phyloP scores from a whole-genome alignment of 495 filamentous ascomycete genomes.

The Daldinia concentrica region DNA sequence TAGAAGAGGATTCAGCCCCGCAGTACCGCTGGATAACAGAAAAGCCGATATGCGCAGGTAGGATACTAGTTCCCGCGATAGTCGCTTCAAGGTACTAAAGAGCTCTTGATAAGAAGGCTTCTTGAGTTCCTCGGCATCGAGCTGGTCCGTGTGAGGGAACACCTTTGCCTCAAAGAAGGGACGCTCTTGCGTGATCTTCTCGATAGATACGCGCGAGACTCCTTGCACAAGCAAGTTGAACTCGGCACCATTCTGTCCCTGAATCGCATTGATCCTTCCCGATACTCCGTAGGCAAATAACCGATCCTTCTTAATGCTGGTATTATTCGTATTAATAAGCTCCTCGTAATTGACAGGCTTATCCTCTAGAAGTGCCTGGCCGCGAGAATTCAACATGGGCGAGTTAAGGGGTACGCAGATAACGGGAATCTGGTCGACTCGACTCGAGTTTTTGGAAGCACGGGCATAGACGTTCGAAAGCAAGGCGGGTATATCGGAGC shows the following conservation, averaged over 20 bases:
- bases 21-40: conserved; percentile 66
- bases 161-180: conserved; percentile 88
- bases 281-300: conserved; percentile 80
- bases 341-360: conserved; percentile 59
- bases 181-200: conserved; percentile 76
- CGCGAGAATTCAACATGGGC: conserved; percentile 70
- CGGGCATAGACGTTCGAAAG: conserved; percentile 78
- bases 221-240: conserved; percentile 88
- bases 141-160: conserved; percentile 49
- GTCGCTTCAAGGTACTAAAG: conserved; percentile 81
- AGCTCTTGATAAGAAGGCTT: conserved; percentile 59
- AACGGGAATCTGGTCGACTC: conserved; percentile 72
- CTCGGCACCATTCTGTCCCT: conserved; percentile 80
- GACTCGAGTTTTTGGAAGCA: conserved; percentile 68
- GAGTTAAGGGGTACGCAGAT: conserved; percentile 84
- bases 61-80: conserved; percentile 83
- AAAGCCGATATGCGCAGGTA: conserved; percentile 81
- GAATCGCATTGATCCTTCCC: conserved; percentile 84
- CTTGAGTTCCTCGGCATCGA: conserved; percentile 27
- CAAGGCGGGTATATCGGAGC: conserved; percentile 83
- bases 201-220: conserved; percentile 76
- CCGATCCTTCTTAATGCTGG: conserved; percentile 71
- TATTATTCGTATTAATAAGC: conserved; percentile 60
- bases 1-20: conserved; percentile 80
- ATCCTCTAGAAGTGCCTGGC: conserved; percentile 70